Evolutionary conservation across 2,329 filamentous ascomycete species (phyloP).

Genomic region (Sarocladium oryzae): DNA sequence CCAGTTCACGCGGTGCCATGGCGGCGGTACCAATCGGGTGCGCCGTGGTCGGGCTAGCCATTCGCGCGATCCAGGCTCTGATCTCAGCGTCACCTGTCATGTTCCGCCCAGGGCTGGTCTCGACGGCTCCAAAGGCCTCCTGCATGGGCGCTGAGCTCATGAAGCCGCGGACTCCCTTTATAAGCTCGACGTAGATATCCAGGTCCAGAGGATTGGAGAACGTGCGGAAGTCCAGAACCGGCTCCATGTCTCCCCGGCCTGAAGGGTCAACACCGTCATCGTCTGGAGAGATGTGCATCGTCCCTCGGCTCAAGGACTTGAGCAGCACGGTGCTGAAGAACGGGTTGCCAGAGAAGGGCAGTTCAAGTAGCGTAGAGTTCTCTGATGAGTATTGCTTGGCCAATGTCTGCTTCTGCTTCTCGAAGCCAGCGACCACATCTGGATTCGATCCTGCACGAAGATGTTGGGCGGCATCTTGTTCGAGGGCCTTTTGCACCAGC

Average conservation of each 20-base stretch:
- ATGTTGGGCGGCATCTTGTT: slow-evolving; percentile 19
- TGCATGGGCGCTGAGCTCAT: slow-evolving; percentile 25
- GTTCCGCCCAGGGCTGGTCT: slow-evolving; percentile 26
- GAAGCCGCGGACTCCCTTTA: slow-evolving; percentile 29
- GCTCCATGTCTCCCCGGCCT: slow-evolving; percentile 35
- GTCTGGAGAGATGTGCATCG: slow-evolving; percentile 41
- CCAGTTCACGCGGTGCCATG: slow-evolving; percentile 12
- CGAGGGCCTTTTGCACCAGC: slow-evolving; percentile 15
- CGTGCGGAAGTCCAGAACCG: slow-evolving; percentile 37
- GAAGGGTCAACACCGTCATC: slow-evolving; percentile 18
- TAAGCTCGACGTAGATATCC: slow-evolving; percentile 34
- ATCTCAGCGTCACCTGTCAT: slow-evolving; percentile 23
- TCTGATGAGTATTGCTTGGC: slow-evolving; percentile 12
- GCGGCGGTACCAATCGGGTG: slow-evolving; percentile 13
- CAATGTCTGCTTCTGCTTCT: slow-evolving; percentile 15
- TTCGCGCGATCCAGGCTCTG: slow-evolving; percentile 12
- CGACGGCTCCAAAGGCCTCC: slow-evolving; percentile 26
- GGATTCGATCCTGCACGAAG: slow-evolving; percentile 13
- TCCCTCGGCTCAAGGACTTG: slow-evolving; percentile 44
- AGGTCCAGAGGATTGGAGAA: slow-evolving; percentile 45
- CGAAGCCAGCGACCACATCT: slow-evolving; percentile 15
- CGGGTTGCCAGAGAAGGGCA: slow-evolving; percentile 14
- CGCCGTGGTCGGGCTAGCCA: slow-evolving; percentile 11
- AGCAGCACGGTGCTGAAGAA: slow-evolving; percentile 15
- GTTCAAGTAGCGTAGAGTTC: slow-evolving; percentile 19